Evolutionary conservation across 1,284 basidiomycete species (phyloP).

Genomic region (Agroathelia rolfsii): DNA sequence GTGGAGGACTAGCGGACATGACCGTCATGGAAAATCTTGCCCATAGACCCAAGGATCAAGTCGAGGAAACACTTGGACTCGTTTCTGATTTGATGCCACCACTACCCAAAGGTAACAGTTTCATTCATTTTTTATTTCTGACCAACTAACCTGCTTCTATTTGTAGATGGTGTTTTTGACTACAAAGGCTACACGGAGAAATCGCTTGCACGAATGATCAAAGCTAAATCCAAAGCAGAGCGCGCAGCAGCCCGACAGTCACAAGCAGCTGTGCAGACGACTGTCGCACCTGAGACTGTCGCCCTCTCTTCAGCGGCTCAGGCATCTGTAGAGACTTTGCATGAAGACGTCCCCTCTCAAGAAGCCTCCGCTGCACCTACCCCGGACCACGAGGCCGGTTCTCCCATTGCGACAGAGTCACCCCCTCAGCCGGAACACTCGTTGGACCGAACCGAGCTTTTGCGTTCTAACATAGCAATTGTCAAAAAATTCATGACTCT

Average conservation of each 20-base stretch:
- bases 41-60: constrained; percentile 92
- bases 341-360: constrained; percentile 20
- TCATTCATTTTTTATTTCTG: constrained; percentile 4
- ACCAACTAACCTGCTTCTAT: constrained; percentile 8
- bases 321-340: too few relatives aligned
- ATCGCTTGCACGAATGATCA: constrained; percentile 59
- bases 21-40: constrained; percentile 96
- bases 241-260: constrained; percentile 56
- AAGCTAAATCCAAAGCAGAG: constrained; percentile 71
- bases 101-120: constrained; percentile 65
- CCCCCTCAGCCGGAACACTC: too few relatives aligned
- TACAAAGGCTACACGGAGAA: constrained; percentile 86
- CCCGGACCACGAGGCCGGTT: too few relatives aligned
- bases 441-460: constrained; percentile 55
- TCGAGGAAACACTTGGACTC: constrained; percentile 84
- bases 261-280: constrained; percentile 22
- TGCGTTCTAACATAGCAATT: constrained; percentile 67
- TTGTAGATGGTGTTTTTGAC: constrained; percentile 85
- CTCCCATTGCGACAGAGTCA: too few relatives aligned
- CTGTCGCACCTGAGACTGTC: constrained; percentile 17
- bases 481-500: constrained; percentile 78
- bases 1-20: constrained; percentile 87
- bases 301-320: constrained; percentile 19
- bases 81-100: constrained; percentile 87
- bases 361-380: constrained; percentile 20